Evolutionary conservation across 331 rosid genomes (phyloP).

Genomic region (Quercus lobata): DNA sequence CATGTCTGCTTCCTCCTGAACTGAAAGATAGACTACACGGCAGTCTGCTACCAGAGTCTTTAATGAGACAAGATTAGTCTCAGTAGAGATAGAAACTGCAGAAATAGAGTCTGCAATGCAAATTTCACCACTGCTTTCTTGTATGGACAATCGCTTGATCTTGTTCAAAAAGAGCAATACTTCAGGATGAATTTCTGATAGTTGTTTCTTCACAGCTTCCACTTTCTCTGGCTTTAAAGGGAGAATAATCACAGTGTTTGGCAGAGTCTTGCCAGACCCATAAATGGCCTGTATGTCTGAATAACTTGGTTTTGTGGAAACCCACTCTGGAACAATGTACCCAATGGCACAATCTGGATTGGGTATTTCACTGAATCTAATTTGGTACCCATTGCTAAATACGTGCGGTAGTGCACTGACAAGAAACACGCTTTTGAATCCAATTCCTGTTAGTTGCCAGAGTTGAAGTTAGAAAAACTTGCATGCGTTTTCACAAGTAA

Average conservation of each 20-base stretch:
- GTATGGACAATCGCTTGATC: constrained; percentile 11
- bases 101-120: background rate
- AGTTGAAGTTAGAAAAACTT: no score
- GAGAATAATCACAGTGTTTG: constrained; percentile 9
- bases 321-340: constrained; percentile 23
- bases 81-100: constrained; percentile 6
- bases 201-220: constrained; percentile 15
- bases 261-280: constrained; percentile 4
- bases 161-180: constrained; percentile 18
- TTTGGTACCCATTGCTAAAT: constrained; percentile 17
- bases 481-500: no score
- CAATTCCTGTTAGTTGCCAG: constrained; percentile 12
- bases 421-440: constrained; percentile 23
- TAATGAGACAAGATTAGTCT: constrained; percentile 8
- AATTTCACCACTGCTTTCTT: background rate
- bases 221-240: constrained; percentile 21
- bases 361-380: constrained; percentile 15
- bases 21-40: constrained; percentile 30
- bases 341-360: constrained; percentile 13
- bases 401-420: constrained; percentile 7
- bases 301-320: background rate
- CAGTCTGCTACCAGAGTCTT: constrained; percentile 37
- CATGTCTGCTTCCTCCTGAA: constrained; percentile 10
- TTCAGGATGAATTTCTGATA: constrained; percentile 12
- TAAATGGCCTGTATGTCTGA: background rate